Conservation (phyloP, 2,329 filamentous ascomycete species). For the Talaromyces albobiverticillius region DNA sequence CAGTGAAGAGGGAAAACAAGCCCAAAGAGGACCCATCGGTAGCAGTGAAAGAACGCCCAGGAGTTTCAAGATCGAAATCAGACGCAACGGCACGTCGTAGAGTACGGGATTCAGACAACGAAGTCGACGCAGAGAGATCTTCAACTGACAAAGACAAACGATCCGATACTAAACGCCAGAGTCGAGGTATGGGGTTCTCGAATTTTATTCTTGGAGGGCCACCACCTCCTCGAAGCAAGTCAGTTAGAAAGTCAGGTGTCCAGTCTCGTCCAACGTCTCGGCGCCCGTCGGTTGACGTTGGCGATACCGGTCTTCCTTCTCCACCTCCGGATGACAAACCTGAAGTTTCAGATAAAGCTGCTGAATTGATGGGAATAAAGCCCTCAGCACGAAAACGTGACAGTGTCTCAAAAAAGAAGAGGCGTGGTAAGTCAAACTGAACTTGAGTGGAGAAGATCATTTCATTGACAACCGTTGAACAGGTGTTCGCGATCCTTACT, state of each 20-base stretch:
- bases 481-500: slow-evolving; percentile 56
- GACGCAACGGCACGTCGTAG: slow-evolving; percentile 55
- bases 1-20: slow-evolving; percentile 50
- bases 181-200: slow-evolving; percentile 59
- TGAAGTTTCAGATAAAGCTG: slow-evolving; percentile 70
- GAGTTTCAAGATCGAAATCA: slow-evolving; percentile 56
- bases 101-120: slow-evolving; percentile 58
- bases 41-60: slow-evolving; percentile 42
- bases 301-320: slow-evolving; percentile 61
- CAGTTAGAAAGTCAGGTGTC: slow-evolving; percentile 60
- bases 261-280: slow-evolving; percentile 58
- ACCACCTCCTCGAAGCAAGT: slow-evolving; percentile 58
- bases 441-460: slow-evolving; percentile 2
- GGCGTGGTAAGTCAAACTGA: slow-evolving; percentile 32
- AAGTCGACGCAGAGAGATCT: slow-evolving; percentile 47
- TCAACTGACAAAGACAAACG: slow-evolving; percentile 68
- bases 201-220: slow-evolving; percentile 66
- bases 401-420: slow-evolving; percentile 53
- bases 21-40: slow-evolving; percentile 33
- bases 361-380: slow-evolving; percentile 67
- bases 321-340: slow-evolving; percentile 68
- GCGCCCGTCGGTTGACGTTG: slow-evolving; percentile 66
- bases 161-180: slow-evolving; percentile 53
- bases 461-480: background rate
- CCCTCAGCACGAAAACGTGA: slow-evolving; percentile 44